Percentiles rank a stretch among this genome's conserved stretches.
Conservation (phyloP, 768 basidiomycete species). For the Auriscalpium vulgare region DNA sequence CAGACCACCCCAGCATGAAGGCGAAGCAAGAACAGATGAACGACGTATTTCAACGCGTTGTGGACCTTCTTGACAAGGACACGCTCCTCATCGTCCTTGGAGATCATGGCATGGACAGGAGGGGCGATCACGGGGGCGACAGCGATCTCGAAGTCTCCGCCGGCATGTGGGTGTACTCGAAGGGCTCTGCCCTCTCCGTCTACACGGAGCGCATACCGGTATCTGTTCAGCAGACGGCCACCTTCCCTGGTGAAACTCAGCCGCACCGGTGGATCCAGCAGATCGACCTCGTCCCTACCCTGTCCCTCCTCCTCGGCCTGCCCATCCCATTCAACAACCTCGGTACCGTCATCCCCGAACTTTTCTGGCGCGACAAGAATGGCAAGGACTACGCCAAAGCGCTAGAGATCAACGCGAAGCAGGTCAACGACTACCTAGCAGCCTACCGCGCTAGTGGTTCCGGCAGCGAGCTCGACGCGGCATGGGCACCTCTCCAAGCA, state of each 20-base stretch:
- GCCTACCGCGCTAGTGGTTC: constrained; percentile 66
- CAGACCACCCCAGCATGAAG: constrained; percentile 79
- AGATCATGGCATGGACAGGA: constrained; percentile 94
- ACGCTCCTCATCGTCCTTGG: constrained; percentile 89
- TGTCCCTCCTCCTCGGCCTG: constrained; percentile 84
- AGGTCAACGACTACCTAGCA: constrained; percentile 70
- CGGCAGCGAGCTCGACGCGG: constrained; percentile 64
- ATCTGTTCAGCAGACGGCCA: constrained; percentile 42
- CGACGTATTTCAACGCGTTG: constrained; percentile 60
- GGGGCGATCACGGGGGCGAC: constrained; percentile 95
- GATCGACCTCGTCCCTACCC: constrained; percentile 85
- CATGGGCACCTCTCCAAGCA: constrained; percentile 45
- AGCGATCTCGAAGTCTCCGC: constrained; percentile 76
- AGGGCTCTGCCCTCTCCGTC: constrained; percentile 43
- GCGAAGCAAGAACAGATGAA: constrained; percentile 88
- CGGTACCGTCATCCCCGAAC: constrained; percentile 84
- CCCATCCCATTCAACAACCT: constrained; percentile 96
- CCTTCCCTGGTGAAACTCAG: constrained; percentile 50
- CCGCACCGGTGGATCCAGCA: constrained; percentile 73
- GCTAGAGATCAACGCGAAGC: constrained; percentile 60
- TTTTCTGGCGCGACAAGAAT: constrained; percentile 55
- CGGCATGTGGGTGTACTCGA: constrained; percentile 90
- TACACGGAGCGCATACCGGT: constrained; percentile 32
- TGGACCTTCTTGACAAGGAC: constrained; percentile 70
- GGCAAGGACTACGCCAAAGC: constrained; percentile 45